Base-by-base conservation (phyloP, 345 rosid genomes). In the Eucalyptus curtisii region DNA sequence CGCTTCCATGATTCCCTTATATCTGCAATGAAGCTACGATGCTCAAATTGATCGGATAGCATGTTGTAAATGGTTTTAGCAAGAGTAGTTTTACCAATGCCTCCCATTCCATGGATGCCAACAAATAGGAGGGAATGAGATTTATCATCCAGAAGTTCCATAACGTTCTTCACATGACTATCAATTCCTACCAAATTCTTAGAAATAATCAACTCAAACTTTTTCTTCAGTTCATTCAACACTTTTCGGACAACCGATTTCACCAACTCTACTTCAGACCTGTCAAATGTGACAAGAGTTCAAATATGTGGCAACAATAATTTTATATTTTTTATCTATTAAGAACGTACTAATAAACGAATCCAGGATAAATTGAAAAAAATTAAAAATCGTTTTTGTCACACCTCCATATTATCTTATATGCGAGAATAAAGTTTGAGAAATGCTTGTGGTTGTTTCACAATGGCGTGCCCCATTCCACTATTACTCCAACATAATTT, bases 201-300 rank as follows among this genome's bases (percentile, higher is more conserved):
- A n/a, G 49, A 0, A 48, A 2, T 48, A 0, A 13, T 6, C 49
- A 48, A 48, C 49, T 4, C 5, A 4, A 48, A 48, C 2, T 4
- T 13, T 48, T 48, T 48, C 15, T 48, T 48, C 1, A 48, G 0
- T 48, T 48, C 49, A 1, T 0, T 48, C 15, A 48, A 48, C 15
- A 2, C 49, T n/a, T 13, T 12, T 48, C 0, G 49, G 6, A 48
- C 49, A 13, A 48, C 0, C 2, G 1, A 48, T 13, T 48, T 48
- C 49, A 48, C 49, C 15, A 48, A 48, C 1, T 13, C 0, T 1
- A 0, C 49, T 48, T 48, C 49, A 48, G 1, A 48, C 49, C 49
- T 48, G 2, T 48, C 49, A 48, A 13, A 48, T 0, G 0, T 13
- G 15, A 48, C 49, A 13, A 1, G 15, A 4, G 49, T 4, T 48